phyloP scores from a whole-genome alignment of 2,329 filamentous ascomycete genomes.

The Talaromyces sp. region DNA sequence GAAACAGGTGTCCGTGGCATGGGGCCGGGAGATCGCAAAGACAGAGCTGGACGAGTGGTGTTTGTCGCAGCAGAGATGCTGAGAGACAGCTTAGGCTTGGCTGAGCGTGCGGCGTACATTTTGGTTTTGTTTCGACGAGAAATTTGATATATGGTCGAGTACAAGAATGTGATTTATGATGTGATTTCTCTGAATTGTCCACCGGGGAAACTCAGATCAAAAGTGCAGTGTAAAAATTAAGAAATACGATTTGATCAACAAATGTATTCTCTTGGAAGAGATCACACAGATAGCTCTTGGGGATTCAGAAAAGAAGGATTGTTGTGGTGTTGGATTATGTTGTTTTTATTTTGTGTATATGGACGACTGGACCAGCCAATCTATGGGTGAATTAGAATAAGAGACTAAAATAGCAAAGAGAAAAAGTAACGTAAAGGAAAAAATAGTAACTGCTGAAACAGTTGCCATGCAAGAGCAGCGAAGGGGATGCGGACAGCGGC shows the following conservation, averaged over 20 bases:
- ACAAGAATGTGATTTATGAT: constrained; percentile 21
- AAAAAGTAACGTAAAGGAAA: constrained; percentile 27
- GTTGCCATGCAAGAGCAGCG: constrained; percentile 15
- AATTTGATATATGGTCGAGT: constrained; percentile 9
- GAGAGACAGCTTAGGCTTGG: constrained; percentile 49
- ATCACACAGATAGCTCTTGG: constrained; percentile 7
- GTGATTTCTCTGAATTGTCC: constrained; percentile 19
- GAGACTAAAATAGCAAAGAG: constrained; percentile 36
- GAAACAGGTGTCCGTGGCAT: constrained; percentile 46
- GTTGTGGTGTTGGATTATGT: constrained; percentile 19
- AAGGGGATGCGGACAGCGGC: constrained; percentile 27
- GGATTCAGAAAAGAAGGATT: constrained; percentile 22
- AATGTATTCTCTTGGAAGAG: constrained; percentile 26
- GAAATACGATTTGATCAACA: constrained; percentile 38
- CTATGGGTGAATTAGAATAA: constrained; percentile 28
- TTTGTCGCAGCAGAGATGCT: constrained; percentile 43
- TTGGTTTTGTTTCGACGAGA: not conserved
- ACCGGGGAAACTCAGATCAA: constrained; percentile 16
- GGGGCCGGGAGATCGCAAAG: constrained; percentile 45
- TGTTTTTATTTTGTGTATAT: constrained; percentile 12
- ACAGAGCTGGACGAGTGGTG: constrained; percentile 38
- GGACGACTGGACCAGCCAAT: constrained; percentile 47
- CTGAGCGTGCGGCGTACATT: constrained; percentile 43
- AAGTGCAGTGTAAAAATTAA: constrained; percentile 12
- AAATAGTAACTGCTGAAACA: constrained; percentile 23